These are phyloP conservation scores for Tieghemostelium lacteum DNA, from an alignment of 78 protist genomes.

Conservation along the genomic window DNA sequence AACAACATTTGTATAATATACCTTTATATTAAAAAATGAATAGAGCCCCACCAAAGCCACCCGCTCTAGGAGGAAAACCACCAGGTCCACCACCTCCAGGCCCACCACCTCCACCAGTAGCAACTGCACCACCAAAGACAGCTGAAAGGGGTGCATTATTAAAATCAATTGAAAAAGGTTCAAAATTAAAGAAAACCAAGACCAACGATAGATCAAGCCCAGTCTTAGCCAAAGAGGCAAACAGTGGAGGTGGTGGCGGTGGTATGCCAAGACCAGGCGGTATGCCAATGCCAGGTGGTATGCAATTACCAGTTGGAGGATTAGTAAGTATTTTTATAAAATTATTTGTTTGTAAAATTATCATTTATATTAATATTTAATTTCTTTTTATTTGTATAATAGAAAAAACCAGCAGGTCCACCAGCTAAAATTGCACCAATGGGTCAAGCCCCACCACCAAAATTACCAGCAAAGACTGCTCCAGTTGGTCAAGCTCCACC, in stretches of 20 bases:
- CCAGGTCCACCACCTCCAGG: slow-evolving; percentile 74
- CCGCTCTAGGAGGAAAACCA: slow-evolving; percentile 9
- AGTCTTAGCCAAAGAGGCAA: slow-evolving; percentile 8
- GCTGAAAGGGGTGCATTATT: slow-evolving; percentile 60
- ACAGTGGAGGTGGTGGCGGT: slow-evolving; percentile 51
- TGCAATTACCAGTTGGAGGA: slow-evolving; percentile 7
- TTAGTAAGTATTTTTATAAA: too few species aligned
- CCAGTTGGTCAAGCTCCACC: neutral
- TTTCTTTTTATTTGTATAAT: too few species aligned
- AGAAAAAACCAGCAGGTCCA: slow-evolving; percentile 5
- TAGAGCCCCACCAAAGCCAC: neutral
- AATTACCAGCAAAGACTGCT: neutral
- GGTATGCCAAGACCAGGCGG: slow-evolving; percentile 41
- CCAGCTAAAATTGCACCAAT: neutral
- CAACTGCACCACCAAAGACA: slow-evolving; percentile 56
- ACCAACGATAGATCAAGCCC: slow-evolving; percentile 71
- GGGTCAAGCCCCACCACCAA: neutral
- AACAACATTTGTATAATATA: too few species aligned
- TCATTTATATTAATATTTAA: too few species aligned
- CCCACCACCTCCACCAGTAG: slow-evolving; percentile 67
- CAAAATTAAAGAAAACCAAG: slow-evolving; percentile 58
- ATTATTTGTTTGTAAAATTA: too few species aligned
- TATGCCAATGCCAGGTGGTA: slow-evolving; percentile 6
- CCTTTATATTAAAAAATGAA: too few species aligned
- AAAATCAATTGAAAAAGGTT: slow-evolving; percentile 58